phyloP scores from a whole-genome alignment of 176 grass and related monocot genomes.

The bread wheat (Triticum aestivum) region IWGSC_CS_RefSeq_v2.1 NC_057800.1:198382837-198383336 shows the following conservation, averaged over 20 bases:
- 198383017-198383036: slow-evolving; percentile 39
- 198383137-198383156: background rate
- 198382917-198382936: slow-evolving; percentile 94
- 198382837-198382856: slow-evolving; percentile 71
- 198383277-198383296: background rate
- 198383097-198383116: background rate
- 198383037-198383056: background rate
- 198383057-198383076: background rate
- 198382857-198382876: slow-evolving; percentile 93
- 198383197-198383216: background rate
- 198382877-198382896: slow-evolving; percentile 87
- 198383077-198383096: background rate
- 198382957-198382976: slow-evolving; percentile 92
- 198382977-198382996: slow-evolving; percentile 47
- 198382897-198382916: slow-evolving; percentile 95
- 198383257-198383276: background rate
- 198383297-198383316: background rate
- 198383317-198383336: background rate
- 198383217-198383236: background rate
- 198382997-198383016: slow-evolving; percentile 67
- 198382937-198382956: slow-evolving; percentile 93
- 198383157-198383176: background rate
- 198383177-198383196: background rate
- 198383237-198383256: background rate
- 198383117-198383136: background rate